These are phyloP conservation scores for Kokia cookei DNA, from an alignment of 441 rosid genomes.

Conservation along the genomic window DNA sequence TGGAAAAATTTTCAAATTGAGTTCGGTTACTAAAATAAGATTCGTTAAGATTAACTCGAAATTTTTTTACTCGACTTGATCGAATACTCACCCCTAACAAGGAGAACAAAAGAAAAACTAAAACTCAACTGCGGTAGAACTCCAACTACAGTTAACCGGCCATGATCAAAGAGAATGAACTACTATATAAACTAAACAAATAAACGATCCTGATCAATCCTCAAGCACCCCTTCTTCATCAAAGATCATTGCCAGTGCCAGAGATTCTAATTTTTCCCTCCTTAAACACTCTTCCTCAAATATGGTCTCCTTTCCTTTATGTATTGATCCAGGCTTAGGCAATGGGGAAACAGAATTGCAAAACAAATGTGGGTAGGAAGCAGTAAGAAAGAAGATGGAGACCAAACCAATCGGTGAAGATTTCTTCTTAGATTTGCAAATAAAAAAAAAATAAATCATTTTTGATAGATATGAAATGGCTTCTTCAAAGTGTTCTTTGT, in stretches of 20 bases:
- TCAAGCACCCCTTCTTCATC: not conserved
- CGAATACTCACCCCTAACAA: too few relatives aligned
- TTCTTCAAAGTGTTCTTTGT: not conserved
- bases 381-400: too few relatives aligned
- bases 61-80: too few relatives aligned
- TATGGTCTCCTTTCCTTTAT: too few relatives aligned
- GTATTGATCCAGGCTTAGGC: too few relatives aligned
- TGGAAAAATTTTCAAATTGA: too few relatives aligned
- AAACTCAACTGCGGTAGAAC: not conserved
- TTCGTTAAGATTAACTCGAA: too few relatives aligned
- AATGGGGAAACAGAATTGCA: too few relatives aligned
- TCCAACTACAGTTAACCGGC: not conserved
- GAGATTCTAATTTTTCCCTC: not conserved
- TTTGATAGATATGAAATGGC: not conserved
- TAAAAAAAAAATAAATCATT: not conserved
- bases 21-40: too few relatives aligned
- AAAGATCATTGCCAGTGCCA: not conserved
- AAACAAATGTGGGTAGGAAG: too few relatives aligned
- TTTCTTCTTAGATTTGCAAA: not conserved
- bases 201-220: not conserved
- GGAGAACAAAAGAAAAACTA: not conserved
- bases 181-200: not conserved
- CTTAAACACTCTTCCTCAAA: too few relatives aligned
- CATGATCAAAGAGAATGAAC: too few relatives aligned
- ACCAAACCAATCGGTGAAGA: not conserved